Base-by-base conservation (phyloP, 495 filamentous ascomycete species). In the Oleoguttula mirabilis region DNA sequence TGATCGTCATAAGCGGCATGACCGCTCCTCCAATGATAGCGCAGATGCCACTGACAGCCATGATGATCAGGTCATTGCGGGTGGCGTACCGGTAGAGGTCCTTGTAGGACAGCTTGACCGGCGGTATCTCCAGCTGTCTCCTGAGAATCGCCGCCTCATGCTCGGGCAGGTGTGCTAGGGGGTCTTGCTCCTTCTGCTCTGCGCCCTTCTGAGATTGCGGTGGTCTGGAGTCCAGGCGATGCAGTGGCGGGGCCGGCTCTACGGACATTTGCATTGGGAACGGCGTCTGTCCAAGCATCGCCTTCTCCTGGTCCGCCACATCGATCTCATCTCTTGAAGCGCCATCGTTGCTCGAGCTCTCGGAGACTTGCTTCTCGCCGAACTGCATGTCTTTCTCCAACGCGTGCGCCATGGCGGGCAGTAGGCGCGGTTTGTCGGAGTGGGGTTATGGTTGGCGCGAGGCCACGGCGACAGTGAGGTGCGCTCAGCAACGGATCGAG, bases 1-100 rank as follows among this genome's bases (percentile, higher is more conserved):
- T 55, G 48, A 92, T 73, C 0, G 88, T 94, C 75, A 94, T 93
- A 30, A 94, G 61, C 1, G 88, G 88, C 55, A 93, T 58, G 5
- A 79, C 82, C 40, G 85, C 82, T 39, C 87, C 88, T 10, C 73
- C 85, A 27, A 71, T 74, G 53, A 92, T 84, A 44, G 85, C 71
- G 42, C 72, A 76, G 28, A 94, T 52, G 10, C 65, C 56, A 46
- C 75, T 74, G 39, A 84, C 65, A 15, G 62, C 50, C 32, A 94
- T 75, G 54, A 96, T 80, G 36, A 86, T 42, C 2, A 80, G 44
- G 60, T 96, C 88, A 46, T 73, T 75, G 17, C 55, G 69, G 2
- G 82, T 82, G 10, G 88, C 76, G 67, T 88, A 95, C 23, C 85
- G 77, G 55, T 79, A 94, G 19, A 94, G 66, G 0, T 68, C 77